Conservation (phyloP, 441 rosid genomes). For the Breynia disticha region DNA sequence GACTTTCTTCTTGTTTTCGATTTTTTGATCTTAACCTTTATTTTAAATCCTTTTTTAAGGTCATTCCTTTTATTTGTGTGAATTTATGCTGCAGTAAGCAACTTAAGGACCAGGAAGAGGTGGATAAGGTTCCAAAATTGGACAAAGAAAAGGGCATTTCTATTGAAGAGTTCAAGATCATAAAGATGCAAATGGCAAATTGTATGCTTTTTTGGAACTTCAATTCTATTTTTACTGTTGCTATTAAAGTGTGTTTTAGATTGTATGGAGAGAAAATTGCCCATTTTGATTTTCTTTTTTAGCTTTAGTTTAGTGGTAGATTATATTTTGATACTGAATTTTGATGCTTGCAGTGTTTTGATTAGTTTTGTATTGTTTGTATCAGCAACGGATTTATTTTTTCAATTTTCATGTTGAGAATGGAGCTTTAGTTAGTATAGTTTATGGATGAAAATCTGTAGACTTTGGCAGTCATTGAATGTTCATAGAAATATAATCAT, state of each 20-base stretch:
- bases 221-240: conserved; percentile 2
- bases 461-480: background rate
- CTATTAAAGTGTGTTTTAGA: background rate
- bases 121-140: conserved; percentile 47
- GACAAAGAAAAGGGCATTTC: conserved; percentile 73
- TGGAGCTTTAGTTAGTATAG: too few species aligned
- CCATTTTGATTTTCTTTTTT: too few species aligned
- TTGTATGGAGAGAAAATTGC: too few species aligned
- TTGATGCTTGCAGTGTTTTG: too few species aligned
- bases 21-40: background rate
- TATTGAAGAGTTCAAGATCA: conserved; percentile 71
- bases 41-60: conserved; percentile 3
- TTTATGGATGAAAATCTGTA: too few species aligned
- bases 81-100: conserved; percentile 37
- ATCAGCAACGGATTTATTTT: too few species aligned
- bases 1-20: conserved; percentile 1
- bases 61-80: background rate
- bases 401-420: too few species aligned
- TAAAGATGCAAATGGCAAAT: conserved; percentile 68
- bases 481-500: background rate
- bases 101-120: conserved; percentile 73
- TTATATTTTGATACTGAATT: too few species aligned
- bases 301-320: too few species aligned
- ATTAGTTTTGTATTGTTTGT: too few species aligned
- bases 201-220: conserved; percentile 28